These are phyloP conservation scores for Oryza nivara DNA, from an alignment of 176 grass and related monocot genomes.

Conservation along the genomic window DNA sequence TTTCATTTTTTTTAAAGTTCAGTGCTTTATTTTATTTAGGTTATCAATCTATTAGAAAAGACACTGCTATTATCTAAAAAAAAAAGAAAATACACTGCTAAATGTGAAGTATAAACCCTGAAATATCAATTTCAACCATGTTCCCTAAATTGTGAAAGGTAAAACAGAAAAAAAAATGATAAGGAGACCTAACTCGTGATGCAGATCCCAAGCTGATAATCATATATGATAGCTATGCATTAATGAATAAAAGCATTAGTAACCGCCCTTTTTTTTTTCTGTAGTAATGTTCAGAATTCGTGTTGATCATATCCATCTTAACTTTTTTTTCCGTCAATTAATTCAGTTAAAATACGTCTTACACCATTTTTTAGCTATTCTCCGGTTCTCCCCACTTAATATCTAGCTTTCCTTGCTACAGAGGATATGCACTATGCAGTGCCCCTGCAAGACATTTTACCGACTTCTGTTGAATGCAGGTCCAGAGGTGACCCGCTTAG, in stretches of 20 bases:
- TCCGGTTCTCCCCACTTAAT: not conserved
- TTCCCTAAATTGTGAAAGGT: not conserved
- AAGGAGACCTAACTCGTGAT: not conserved
- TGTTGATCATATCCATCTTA: not conserved
- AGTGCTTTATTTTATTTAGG: not conserved
- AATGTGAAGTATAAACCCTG: not conserved
- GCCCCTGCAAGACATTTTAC: conserved; percentile 10
- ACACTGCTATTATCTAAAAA: not conserved
- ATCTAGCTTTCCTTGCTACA: not conserved
- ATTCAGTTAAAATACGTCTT: conserved; percentile 7
- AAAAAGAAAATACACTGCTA: not conserved
- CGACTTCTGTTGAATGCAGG: conserved; percentile 47
- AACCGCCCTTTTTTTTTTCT: not conserved
- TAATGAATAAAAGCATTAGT: not conserved
- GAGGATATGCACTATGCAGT: conserved; percentile 1
- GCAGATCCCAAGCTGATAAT: not conserved
- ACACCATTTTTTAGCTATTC: conserved; percentile 12
- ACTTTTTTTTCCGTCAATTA: not conserved
- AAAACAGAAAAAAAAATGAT: conserved; percentile 13
- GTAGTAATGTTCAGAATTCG: not conserved
- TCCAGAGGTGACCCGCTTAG: conserved; percentile 75
- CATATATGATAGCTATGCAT: not conserved
- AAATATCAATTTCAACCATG: not conserved
- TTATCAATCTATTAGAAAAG: not conserved
- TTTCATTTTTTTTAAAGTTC: not conserved